Conservation (phyloP, 2,329 filamentous ascomycete species). For the Diaporthe nobilis region DNA sequence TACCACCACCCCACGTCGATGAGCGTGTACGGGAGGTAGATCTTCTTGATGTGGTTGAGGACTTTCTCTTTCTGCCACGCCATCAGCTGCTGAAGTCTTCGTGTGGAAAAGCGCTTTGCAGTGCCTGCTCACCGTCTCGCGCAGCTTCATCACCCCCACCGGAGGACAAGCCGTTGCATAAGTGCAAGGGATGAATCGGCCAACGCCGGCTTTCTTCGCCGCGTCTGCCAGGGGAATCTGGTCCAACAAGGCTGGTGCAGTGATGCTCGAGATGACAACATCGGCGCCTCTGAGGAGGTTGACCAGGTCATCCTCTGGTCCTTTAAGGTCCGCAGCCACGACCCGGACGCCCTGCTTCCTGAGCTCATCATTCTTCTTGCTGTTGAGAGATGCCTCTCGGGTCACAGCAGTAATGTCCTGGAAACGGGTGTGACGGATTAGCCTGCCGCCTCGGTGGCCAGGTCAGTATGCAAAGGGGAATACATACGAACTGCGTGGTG, state of each 20-base stretch:
- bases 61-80: conserved; percentile 63
- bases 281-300: conserved; percentile 58
- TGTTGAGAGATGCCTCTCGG: conserved; percentile 61
- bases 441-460: too few species aligned
- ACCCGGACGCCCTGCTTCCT: conserved; percentile 59
- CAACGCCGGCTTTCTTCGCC: conserved; percentile 62
- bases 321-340: conserved; percentile 58
- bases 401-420: conserved; percentile 64
- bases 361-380: conserved; percentile 58
- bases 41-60: conserved; percentile 62
- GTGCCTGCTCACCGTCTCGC: conserved; percentile 32
- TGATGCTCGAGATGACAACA: conserved; percentile 60
- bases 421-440: neutral
- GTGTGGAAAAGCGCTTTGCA: too few species aligned
- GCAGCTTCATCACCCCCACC: conserved; percentile 38
- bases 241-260: conserved; percentile 51
- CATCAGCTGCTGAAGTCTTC: neutral
- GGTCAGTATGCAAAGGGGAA: neutral
- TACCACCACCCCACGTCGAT: conserved; percentile 74
- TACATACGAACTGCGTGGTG: conserved; percentile 48
- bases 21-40: conserved; percentile 67
- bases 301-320: conserved; percentile 57
- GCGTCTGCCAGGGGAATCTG: conserved; percentile 64
- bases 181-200: conserved; percentile 59
- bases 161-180: conserved; percentile 40